A percentile compares a stretch with the other conserved stretches of the same genome.
These are phyloP conservation scores for Pestalotiopsis sp. DNA, from an alignment of 2,329 filamentous ascomycete species.

Conservation along the genomic window DNA sequence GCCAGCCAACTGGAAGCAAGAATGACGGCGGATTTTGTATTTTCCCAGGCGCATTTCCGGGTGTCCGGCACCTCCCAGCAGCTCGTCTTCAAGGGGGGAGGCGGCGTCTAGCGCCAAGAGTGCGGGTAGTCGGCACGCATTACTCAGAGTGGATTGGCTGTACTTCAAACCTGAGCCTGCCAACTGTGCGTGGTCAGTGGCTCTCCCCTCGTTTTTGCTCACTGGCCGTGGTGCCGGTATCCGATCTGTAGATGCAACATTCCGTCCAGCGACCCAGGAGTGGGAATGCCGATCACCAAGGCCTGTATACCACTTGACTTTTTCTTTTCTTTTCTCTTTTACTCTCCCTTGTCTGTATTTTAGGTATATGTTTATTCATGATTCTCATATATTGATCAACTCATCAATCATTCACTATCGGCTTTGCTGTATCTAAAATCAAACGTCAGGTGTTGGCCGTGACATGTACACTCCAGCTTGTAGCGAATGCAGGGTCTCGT, in stretches of 20 bases:
- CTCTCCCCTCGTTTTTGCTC: not conserved
- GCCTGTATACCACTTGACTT: not conserved
- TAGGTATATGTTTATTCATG: no score
- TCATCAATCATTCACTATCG: no score
- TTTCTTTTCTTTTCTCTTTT: no score
- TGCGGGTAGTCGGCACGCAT: constrained; percentile 7
- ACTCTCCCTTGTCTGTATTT: no score
- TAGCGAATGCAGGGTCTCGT: not conserved
- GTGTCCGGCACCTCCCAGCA: constrained; percentile 5
- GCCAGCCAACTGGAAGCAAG: not conserved
- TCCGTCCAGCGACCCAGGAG: not conserved
- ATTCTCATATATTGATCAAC: no score
- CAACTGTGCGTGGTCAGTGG: not conserved
- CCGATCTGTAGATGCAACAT: constrained; percentile 1
- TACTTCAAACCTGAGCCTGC: constrained; percentile 2
- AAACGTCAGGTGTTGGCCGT: no score
- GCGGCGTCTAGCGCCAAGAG: not conserved
- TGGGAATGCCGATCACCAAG: not conserved
- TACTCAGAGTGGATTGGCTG: constrained; percentile 8
- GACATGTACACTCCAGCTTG: not conserved
- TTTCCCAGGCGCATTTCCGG: constrained; percentile 6
- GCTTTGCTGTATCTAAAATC: no score
- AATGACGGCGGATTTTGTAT: constrained; percentile 10
- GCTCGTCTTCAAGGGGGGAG: not conserved
- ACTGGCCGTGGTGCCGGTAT: not conserved